Percentiles rank a stretch among this genome's conserved stretches.
Evolutionary conservation across 306 rosid genomes (phyloP).

Genomic region (Vachellia collinsii): DNA sequence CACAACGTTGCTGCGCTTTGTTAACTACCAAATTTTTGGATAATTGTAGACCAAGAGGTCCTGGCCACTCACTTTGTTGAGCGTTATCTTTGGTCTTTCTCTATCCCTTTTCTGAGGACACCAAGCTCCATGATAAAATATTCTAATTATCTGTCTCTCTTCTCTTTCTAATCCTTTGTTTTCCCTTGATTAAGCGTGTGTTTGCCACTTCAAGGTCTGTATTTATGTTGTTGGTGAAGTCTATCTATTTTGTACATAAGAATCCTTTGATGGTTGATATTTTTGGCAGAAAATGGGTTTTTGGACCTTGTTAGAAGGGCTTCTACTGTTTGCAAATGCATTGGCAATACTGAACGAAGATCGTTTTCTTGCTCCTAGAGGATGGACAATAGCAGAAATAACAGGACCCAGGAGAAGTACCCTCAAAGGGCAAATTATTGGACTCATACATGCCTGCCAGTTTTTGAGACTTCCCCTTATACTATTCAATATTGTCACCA

Average conservation of each 20-base stretch:
- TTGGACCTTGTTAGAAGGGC: conserved; percentile 74
- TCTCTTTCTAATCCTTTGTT: background rate
- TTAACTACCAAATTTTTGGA: too few species aligned
- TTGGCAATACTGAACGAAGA: conserved; percentile 91
- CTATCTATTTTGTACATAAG: background rate
- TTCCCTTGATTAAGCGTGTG: background rate
- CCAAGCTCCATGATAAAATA: background rate
- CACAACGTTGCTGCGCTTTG: too few species aligned
- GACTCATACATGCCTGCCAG: conserved; percentile 73
- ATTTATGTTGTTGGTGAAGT: background rate
- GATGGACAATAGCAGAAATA: conserved; percentile 71
- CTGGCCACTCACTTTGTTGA: too few species aligned
- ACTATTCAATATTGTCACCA: conserved; percentile 53
- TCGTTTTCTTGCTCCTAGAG: conserved; percentile 78
- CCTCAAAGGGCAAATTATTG: conserved; percentile 70
- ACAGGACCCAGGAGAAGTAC: conserved; percentile 59
- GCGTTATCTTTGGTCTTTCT: too few species aligned
- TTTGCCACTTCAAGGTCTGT: background rate
- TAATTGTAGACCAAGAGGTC: too few species aligned
- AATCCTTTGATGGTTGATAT: conserved; percentile 14
- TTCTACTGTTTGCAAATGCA: conserved; percentile 71
- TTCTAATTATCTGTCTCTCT: too few species aligned
- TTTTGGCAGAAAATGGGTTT: conserved; percentile 61
- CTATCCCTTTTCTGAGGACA: too few species aligned
- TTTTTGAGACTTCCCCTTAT: conserved; percentile 78